These are phyloP conservation scores for Ilex asprella DNA, from an alignment of 257 asterid species.

Conservation along the genomic window DNA sequence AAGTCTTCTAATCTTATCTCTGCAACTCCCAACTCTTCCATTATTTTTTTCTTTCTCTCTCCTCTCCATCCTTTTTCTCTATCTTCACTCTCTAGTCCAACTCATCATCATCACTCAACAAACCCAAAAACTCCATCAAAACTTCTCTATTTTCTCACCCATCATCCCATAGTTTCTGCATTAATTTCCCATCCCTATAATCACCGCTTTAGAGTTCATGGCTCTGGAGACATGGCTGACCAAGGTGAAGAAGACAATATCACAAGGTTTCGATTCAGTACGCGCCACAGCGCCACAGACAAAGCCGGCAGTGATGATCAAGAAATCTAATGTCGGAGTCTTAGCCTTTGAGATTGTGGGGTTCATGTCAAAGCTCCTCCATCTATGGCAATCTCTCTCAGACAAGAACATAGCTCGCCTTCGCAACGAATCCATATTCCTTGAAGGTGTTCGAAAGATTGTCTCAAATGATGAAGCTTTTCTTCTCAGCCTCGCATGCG, in stretches of 20 bases:
- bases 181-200: not conserved
- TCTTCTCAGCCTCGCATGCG: constrained; percentile 67
- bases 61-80: not conserved
- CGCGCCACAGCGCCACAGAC: constrained; percentile 33
- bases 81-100: too few relatives aligned
- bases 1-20: constrained; percentile 34
- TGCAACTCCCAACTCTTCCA: constrained; percentile 31
- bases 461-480: constrained; percentile 80
- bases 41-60: constrained; percentile 18
- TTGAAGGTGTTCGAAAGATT: constrained; percentile 87
- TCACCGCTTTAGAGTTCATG: constrained; percentile 21
- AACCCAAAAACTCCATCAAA: not conserved
- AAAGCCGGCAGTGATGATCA: constrained; percentile 14
- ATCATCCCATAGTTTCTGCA: not conserved
- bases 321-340: constrained; percentile 71
- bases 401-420: constrained; percentile 49
- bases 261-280: constrained; percentile 40
- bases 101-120: not conserved
- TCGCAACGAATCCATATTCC: constrained; percentile 44
- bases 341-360: constrained; percentile 79
- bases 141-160: not conserved
- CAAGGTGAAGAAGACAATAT: constrained; percentile 55
- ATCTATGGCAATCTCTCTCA: constrained; percentile 72
- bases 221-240: constrained; percentile 64
- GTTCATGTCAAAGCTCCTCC: constrained; percentile 81